Evolutionary conservation across 2,329 filamentous ascomycete genomes (phyloP), one percentile per base, ranked within the genome.

Genomic region (Penicillium sp.): DNA sequence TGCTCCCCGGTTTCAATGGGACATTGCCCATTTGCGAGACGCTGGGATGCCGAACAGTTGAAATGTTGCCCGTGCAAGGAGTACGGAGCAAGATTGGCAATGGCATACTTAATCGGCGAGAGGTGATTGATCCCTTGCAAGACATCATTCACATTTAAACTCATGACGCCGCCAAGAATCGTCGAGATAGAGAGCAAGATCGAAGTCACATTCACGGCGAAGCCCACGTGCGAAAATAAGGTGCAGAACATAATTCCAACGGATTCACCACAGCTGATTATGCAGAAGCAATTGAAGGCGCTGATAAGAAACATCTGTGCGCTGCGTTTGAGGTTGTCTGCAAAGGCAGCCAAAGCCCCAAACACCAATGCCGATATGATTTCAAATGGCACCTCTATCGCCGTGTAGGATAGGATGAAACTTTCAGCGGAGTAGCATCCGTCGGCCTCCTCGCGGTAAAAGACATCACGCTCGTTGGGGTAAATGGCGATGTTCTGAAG

Each of bases 201-300:
- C 1, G 83, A 86, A 59, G 87, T 90, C 52, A 90, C 73, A 62
- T 90, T 91, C 54, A 92, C 84, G 0, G 88, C 87, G 68, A 92
- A 92, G 2, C 89, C 89, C 0, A 87, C 89, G 66, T 92, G 88
- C 29, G 76, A 75, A 68, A 91, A 89, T 8, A 92, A 74, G 0
- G 88, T 91, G 74, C 91, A 91, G 77, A 92, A 92, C 75, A 91
- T 85, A 66, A 92, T 91, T 1, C 89, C 89, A 1, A 92, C 67
- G 49, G 85, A 88, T 75, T 92, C 89, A 23, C 89, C 89, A 64
- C 87, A 91, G 50, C 79, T 87, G 14, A 90, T 87, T 51, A 92
- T 83, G 60, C 85, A 88, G 66, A 92, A 91, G 59, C 85, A 86
- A 61, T 87, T 84, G 71, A 88, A 90, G 2, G 84, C 79, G 48